These are phyloP conservation scores for Filobasidium floriforme DNA, from an alignment of 768 basidiomycete species.

Conservation along the genomic window DNA sequence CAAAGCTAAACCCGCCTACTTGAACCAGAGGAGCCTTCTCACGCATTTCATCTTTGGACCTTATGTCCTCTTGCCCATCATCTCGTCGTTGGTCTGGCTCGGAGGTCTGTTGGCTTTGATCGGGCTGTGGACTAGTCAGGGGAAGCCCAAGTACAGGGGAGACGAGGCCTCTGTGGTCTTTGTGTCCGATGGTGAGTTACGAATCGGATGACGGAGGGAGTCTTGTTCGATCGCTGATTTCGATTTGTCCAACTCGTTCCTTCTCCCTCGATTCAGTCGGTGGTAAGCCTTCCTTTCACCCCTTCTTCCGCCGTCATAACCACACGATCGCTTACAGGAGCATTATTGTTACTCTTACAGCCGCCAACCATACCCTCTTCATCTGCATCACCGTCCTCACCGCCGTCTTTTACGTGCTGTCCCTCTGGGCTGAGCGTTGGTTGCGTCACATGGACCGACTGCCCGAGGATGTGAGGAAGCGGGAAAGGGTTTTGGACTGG, in stretches of 20 bases:
- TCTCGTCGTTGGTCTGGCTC: slow-evolving; percentile 32
- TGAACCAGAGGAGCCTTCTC: slow-evolving; percentile 35
- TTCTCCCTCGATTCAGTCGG: background rate
- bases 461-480: slow-evolving; percentile 37
- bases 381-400: slow-evolving; percentile 30
- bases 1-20: slow-evolving; percentile 23
- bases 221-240: background rate
- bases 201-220: background rate
- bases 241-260: background rate
- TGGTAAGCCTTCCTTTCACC: background rate
- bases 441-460: slow-evolving; percentile 47
- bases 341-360: background rate
- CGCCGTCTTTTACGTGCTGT: slow-evolving; percentile 40
- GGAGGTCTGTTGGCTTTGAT: slow-evolving; percentile 40
- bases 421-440: slow-evolving; percentile 45
- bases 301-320: background rate
- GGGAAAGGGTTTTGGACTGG: slow-evolving; percentile 44
- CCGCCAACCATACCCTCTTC: slow-evolving; percentile 25
- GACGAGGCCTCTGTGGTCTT: slow-evolving; percentile 43
- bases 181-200: slow-evolving; percentile 40
- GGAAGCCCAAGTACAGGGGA: slow-evolving; percentile 39
- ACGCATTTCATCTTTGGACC: slow-evolving; percentile 41
- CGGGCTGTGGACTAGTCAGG: slow-evolving; percentile 34
- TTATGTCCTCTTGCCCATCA: slow-evolving; percentile 24
- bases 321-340: background rate